Conservation (phyloP, 2,329 filamentous ascomycete genomes). For the Sporothrix brunneoviolacea region DNA sequence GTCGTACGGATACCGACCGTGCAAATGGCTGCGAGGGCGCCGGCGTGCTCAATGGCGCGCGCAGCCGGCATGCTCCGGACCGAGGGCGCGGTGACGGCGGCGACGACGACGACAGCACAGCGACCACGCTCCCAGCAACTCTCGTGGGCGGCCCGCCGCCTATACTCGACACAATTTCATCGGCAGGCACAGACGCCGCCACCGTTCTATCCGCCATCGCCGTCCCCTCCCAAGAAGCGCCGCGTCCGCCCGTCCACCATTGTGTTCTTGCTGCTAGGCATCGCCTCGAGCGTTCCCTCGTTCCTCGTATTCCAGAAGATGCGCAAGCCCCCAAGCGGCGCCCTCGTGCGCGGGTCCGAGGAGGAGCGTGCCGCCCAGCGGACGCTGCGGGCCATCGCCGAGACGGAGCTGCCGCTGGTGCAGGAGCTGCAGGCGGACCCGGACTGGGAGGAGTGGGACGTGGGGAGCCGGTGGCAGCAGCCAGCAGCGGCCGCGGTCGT, state of each 20-base stretch:
- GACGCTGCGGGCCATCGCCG: neutral
- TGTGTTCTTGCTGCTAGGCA: conserved; percentile 10
- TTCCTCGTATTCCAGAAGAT: neutral
- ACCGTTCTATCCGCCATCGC: too few species aligned
- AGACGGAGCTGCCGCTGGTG: conserved; percentile 14
- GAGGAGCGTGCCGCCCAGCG: conserved; percentile 3
- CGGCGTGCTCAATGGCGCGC: too few species aligned
- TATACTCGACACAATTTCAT: too few species aligned
- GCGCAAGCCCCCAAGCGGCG: neutral
- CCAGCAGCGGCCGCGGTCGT: neutral
- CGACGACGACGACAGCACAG: too few species aligned
- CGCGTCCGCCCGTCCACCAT: conserved; percentile 3
- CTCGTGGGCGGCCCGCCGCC: too few species aligned
- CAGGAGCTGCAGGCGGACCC: conserved; percentile 11
- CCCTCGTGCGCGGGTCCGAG: conserved; percentile 6
- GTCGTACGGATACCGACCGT: conserved; percentile 1
- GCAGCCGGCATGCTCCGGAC: too few species aligned
- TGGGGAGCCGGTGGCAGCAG: conserved; percentile 8
- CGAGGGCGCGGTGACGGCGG: too few species aligned
- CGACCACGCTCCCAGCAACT: too few species aligned
- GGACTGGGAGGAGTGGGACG: conserved; percentile 16
- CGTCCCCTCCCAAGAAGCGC: neutral
- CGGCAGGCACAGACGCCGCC: too few species aligned
- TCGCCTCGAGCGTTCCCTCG: neutral
- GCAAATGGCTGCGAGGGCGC: neutral